Evolutionary conservation across 208 protist genomes (phyloP).

Genomic region (Pavlovales sp.): DNA sequence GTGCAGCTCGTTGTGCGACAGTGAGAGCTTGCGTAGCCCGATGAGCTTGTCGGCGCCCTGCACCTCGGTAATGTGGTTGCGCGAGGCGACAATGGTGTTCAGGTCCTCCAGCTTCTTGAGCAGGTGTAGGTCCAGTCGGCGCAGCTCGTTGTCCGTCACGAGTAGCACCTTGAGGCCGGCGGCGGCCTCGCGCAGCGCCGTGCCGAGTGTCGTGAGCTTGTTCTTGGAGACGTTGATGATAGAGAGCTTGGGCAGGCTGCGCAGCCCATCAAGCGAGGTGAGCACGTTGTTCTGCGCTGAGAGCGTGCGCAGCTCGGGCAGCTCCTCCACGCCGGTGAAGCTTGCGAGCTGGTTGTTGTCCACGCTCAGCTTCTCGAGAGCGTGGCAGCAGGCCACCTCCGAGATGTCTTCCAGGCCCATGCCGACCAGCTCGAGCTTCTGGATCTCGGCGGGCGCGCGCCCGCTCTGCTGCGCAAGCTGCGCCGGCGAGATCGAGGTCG

Average conservation of each 20-base stretch:
- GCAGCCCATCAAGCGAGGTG: neutral
- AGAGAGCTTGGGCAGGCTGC: neutral
- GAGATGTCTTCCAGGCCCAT: neutral
- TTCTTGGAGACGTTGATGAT: neutral
- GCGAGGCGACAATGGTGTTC: neutral
- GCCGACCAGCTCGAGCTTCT: neutral
- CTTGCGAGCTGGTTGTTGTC: neutral
- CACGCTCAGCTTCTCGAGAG: neutral
- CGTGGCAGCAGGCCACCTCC: neutral
- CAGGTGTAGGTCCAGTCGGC: neutral
- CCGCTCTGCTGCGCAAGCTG: neutral
- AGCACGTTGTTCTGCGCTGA: neutral
- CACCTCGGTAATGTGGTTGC: neutral
- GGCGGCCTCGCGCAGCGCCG: neutral
- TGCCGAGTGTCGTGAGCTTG: neutral
- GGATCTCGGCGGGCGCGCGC: neutral
- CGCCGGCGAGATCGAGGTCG: neutral
- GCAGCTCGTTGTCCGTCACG: neutral
- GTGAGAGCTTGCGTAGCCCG: neutral
- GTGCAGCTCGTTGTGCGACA: neutral
- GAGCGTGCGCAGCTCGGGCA: neutral
- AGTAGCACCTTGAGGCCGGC: neutral
- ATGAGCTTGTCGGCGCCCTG: neutral
- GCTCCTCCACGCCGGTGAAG: neutral
- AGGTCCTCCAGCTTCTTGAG: neutral